Evolutionary conservation across 768 basidiomycete genomes (phyloP), one percentile per base, ranked within the genome.

Genomic region (Pulveroboletus sp.): DNA sequence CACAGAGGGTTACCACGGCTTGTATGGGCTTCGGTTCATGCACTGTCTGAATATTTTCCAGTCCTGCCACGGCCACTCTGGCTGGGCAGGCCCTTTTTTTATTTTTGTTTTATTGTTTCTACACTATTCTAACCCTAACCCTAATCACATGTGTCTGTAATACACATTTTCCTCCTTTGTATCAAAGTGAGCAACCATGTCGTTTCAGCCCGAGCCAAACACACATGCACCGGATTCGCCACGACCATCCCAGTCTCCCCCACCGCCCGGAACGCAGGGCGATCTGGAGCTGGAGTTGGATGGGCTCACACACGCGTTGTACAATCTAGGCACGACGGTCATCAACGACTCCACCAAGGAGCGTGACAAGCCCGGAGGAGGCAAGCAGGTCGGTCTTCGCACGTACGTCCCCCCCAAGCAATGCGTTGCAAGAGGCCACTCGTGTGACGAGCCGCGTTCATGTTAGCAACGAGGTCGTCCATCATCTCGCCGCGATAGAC

Each of bases 331-430:
- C 21, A 88, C 87, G 5, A 89, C 89, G 0, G 87, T 89, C 18
- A 83, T 90, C 60, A 86, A 85, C 41, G 89, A 91, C 64, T 81
- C 85, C 3, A 86, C 86, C 12, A 89, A 87, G 67, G 88, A 89
- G 58, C 78, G 81, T 43, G 85, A 86, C 57, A 85, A 82, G 50
- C 77, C 80, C 11, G 82, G 76, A 2, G 82, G 78, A 1, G 82
- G 76, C 18, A 91, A 90, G 63, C 86, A 82, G 57, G 87, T 89
- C 27, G 89, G 86, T n/a, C 66, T 77, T 44, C 73, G 86, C 62
- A 87, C 85, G 87, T 89, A 70, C 53, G 79, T 63, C 42, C 11
- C 32, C 6, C 2, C 28, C n/a, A n/a, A 17, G 10, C 12, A 11
- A 28, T 27, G 18, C 15, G 1, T 33, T 17, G 17, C 27, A 28